These are phyloP conservation scores for Pleodorina starrii DNA, from an alignment of 139 green algal genomes.

Conservation along the genomic window DNA sequence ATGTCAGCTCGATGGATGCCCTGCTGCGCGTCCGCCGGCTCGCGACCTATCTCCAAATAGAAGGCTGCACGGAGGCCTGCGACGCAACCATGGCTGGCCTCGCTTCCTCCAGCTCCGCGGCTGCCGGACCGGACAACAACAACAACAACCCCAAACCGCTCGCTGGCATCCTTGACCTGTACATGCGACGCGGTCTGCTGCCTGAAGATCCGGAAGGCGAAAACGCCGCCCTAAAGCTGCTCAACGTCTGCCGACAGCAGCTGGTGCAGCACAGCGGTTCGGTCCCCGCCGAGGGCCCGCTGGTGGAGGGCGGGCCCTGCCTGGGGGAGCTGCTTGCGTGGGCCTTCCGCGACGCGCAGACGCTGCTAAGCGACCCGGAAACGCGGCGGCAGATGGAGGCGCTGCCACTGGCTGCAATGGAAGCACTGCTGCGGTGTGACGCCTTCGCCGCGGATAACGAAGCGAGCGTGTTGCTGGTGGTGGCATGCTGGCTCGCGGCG, in stretches of 20 bases:
- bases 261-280: background rate
- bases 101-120: no score
- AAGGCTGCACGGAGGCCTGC: no score
- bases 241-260: no score
- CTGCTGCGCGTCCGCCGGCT: background rate
- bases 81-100: no score
- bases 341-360: constrained; percentile 20
- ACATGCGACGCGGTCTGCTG: no score
- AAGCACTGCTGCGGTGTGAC: constrained; percentile 13
- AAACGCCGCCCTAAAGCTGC: no score
- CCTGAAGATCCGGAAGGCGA: no score
- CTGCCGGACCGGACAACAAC: no score
- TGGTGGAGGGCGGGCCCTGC: background rate
- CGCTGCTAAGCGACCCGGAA: background rate
- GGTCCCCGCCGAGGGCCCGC: background rate
- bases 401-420: background rate
- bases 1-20: background rate
- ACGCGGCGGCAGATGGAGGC: background rate
- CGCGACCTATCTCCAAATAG: background rate
- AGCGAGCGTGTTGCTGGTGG: constrained; percentile 7
- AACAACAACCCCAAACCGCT: no score
- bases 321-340: constrained; percentile 24
- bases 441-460: background rate
- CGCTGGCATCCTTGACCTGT: no score
- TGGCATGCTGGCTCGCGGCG: background rate